phyloP scores from a whole-genome alignment of 768 basidiomycete genomes.

The Butyriboletus loyo region DNA sequence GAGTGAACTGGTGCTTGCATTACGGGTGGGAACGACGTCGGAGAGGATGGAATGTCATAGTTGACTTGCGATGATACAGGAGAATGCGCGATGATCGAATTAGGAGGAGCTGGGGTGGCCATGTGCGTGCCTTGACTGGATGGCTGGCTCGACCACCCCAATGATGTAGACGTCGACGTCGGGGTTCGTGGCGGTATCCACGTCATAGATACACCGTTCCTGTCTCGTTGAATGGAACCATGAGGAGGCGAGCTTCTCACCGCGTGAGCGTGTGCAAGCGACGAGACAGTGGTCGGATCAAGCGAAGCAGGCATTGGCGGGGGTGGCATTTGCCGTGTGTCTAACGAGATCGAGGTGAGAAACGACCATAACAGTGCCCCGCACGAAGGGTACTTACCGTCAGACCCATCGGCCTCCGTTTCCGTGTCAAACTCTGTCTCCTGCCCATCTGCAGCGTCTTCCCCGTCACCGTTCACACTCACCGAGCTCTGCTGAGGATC shows the following conservation, averaged over 20 bases:
- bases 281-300: constrained; percentile 39
- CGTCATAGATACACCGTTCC: constrained; percentile 10
- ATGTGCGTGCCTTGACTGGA: not conserved
- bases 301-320: constrained; percentile 46
- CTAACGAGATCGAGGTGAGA: constrained; percentile 22
- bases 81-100: not conserved
- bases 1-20: not conserved
- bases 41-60: not conserved
- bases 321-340: constrained; percentile 45
- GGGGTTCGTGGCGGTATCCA: constrained; percentile 10
- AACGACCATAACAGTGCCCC: not conserved
- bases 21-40: not conserved
- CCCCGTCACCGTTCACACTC: constrained; percentile 5
- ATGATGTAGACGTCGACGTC: constrained; percentile 1
- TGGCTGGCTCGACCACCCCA: constrained; percentile 5
- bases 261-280: constrained; percentile 22
- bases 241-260: constrained; percentile 21
- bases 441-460: constrained; percentile 21
- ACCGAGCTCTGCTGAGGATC: not conserved
- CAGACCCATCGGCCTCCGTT: constrained; percentile 25
- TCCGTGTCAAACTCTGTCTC: constrained; percentile 34
- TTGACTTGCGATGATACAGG: not conserved
- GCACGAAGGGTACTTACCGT: constrained; percentile 17
- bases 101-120: not conserved
- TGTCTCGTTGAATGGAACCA: constrained; percentile 11